Conservation (phyloP, 2,329 filamentous ascomycete species). For the Xylaria sp. region DNA sequence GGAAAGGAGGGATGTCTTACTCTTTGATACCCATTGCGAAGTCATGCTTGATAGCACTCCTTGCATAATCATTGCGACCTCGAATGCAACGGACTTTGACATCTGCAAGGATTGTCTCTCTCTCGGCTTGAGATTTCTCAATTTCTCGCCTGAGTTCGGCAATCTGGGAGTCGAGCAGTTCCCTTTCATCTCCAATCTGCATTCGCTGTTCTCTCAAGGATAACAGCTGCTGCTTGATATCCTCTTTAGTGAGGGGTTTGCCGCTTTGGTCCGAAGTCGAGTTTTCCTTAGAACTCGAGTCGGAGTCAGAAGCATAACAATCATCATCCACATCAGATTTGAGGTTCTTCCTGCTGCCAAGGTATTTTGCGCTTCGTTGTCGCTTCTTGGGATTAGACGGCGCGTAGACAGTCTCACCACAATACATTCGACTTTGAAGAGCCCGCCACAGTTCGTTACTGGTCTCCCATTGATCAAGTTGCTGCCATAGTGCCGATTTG, state of each 20-base stretch:
- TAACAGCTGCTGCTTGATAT: constrained; percentile 52
- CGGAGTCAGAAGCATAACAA: constrained; percentile 46
- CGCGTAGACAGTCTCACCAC: constrained; percentile 53
- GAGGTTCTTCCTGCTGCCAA: constrained; percentile 34
- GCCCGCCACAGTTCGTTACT: constrained; percentile 44
- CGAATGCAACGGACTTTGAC: constrained; percentile 59
- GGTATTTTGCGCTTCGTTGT: constrained; percentile 49
- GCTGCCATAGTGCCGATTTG: constrained; percentile 41
- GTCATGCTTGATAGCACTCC: constrained; percentile 64
- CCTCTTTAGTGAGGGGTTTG: constrained; percentile 55
- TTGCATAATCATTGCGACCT: constrained; percentile 67
- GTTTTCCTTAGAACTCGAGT: constrained; percentile 46
- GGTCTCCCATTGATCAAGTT: constrained; percentile 59
- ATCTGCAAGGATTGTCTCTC: constrained; percentile 46
- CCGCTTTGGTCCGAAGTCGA: constrained; percentile 40
- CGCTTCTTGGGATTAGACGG: constrained; percentile 54
- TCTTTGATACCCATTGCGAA: constrained; percentile 70
- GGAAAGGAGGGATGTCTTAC: constrained; percentile 40
- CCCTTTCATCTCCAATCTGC: constrained; percentile 47
- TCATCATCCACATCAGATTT: constrained; percentile 39
- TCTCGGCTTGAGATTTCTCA: constrained; percentile 44
- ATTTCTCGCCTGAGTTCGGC: constrained; percentile 51
- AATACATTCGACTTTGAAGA: constrained; percentile 50
- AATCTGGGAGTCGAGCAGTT: constrained; percentile 49
- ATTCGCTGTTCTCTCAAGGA: constrained; percentile 50